Evolutionary conservation across 805 yeast species (phyloP).

Genomic region (Metschnikowia henanensis): DNA sequence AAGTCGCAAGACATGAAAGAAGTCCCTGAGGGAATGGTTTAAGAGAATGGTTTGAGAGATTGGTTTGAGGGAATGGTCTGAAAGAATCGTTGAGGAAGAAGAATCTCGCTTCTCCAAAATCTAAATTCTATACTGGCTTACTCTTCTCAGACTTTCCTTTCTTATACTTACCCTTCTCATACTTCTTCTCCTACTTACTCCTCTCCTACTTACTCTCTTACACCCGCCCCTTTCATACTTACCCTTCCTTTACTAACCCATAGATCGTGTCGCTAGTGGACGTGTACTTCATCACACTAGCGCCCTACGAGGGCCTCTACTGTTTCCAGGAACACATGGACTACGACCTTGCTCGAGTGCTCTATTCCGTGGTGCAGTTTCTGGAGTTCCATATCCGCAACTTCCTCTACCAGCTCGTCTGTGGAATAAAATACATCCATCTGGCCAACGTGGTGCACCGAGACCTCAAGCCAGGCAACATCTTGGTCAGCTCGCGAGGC

Average conservation of each 20-base stretch:
- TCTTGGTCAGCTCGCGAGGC: slow-evolving; percentile 74
- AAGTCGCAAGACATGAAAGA: too few species aligned
- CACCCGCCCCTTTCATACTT: too few species aligned
- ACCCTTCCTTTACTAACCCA: slow-evolving; percentile 25
- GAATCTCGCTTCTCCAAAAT: too few species aligned
- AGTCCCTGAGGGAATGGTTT: too few species aligned
- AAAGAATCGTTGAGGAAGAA: too few species aligned
- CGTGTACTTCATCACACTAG: slow-evolving; percentile 62
- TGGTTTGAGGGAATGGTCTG: too few species aligned
- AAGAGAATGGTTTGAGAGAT: too few species aligned
- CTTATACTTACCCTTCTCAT: too few species aligned
- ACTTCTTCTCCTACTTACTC: too few species aligned
- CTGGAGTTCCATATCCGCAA: slow-evolving; percentile 82
- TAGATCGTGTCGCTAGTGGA: slow-evolving; percentile 71
- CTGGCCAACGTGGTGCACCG: slow-evolving; percentile 91
- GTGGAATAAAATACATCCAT: slow-evolving; percentile 88
- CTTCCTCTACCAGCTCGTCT: slow-evolving; percentile 76
- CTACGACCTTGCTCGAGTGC: slow-evolving; percentile 78
- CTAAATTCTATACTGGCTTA: too few species aligned
- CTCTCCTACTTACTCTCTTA: too few species aligned
- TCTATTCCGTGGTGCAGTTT: slow-evolving; percentile 72
- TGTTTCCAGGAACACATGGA: slow-evolving; percentile 87
- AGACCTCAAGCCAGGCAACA: slow-evolving; percentile 90
- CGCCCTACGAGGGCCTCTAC: slow-evolving; percentile 83
- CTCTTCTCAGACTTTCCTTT: too few species aligned